Percentiles rank a stretch among this genome's conserved stretches.
Evolutionary conservation across 768 basidiomycete genomes (phyloP).

Genomic region (Phylloporus scabripes): DNA sequence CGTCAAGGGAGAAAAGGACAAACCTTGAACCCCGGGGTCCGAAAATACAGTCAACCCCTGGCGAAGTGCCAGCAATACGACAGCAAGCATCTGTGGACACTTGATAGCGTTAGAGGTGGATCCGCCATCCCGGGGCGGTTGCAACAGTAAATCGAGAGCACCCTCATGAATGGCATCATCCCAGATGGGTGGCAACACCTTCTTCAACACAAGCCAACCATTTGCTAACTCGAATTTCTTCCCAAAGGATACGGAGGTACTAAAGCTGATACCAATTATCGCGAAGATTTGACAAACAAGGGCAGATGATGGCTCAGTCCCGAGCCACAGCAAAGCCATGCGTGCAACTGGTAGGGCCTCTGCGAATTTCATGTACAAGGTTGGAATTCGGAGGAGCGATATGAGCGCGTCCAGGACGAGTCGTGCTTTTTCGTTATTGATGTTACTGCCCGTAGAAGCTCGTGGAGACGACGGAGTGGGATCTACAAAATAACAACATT

Average conservation of each 20-base stretch:
- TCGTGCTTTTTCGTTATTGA: slow-evolving; percentile 54
- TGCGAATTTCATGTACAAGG: slow-evolving; percentile 65
- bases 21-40: slow-evolving; percentile 17
- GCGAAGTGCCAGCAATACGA: slow-evolving; percentile 66
- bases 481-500: not conserved
- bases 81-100: slow-evolving; percentile 67
- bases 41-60: slow-evolving; percentile 41
- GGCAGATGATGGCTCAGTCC: slow-evolving; percentile 59
- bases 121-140: slow-evolving; percentile 26
- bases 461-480: not conserved
- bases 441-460: slow-evolving; percentile 8
- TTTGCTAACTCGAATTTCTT: slow-evolving; percentile 81
- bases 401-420: slow-evolving; percentile 63
- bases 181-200: slow-evolving; percentile 67
- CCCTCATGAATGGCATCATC: slow-evolving; percentile 57
- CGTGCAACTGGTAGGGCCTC: slow-evolving; percentile 71
- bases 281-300: slow-evolving; percentile 56
- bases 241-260: slow-evolving; percentile 55
- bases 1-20: not conserved
- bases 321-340: slow-evolving; percentile 73
- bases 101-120: slow-evolving; percentile 30
- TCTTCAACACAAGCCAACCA: slow-evolving; percentile 75
- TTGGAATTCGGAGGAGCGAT: slow-evolving; percentile 50
- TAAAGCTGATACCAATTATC: slow-evolving; percentile 53
- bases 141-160: slow-evolving; percentile 66